Percentiles rank a stretch among this genome's conserved stretches.
These are phyloP conservation scores for Arthrobotrys entomopaga DNA, from an alignment of 2,329 filamentous ascomycete species.

Conservation along the genomic window DNA sequence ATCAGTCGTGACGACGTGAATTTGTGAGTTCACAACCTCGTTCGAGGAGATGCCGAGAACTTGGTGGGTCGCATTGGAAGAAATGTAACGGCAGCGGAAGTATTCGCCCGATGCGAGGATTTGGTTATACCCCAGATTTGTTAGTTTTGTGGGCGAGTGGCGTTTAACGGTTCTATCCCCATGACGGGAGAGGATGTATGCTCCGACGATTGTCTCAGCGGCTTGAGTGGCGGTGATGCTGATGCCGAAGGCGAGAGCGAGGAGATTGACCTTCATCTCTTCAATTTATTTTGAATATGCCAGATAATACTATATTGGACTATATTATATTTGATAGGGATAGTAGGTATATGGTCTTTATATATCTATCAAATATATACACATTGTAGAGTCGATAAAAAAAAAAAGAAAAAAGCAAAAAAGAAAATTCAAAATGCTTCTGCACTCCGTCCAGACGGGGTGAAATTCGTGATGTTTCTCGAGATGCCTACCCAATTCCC, in stretches of 20 bases:
- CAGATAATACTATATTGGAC: too few species aligned
- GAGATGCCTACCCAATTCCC: conserved; percentile 16
- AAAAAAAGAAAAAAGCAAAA: too few species aligned
- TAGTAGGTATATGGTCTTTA: too few species aligned
- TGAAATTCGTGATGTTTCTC: conserved; percentile 34
- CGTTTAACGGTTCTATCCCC: conserved; percentile 86
- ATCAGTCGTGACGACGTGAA: conserved; percentile 77
- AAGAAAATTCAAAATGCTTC: background rate
- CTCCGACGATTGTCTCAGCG: conserved; percentile 78
- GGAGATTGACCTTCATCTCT: conserved; percentile 37
- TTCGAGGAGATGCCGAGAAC: conserved; percentile 75
- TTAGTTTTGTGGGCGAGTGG: conserved; percentile 77
- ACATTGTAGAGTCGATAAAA: too few species aligned
- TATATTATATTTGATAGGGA: too few species aligned
- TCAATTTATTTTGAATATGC: background rate
- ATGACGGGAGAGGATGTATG: conserved; percentile 89
- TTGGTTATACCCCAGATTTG: conserved; percentile 80
- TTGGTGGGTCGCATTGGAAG: conserved; percentile 66
- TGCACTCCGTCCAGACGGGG: conserved; percentile 6
- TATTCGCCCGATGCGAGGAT: conserved; percentile 77
- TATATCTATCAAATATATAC: too few species aligned
- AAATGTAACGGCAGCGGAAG: conserved; percentile 81
- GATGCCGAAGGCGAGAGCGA: conserved; percentile 41
- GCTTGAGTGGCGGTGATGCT: conserved; percentile 33
- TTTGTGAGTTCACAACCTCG: conserved; percentile 74